phyloP scores from a whole-genome alignment of 371 early-diverging fungal species.

The Mucor circinelloides region DNA sequence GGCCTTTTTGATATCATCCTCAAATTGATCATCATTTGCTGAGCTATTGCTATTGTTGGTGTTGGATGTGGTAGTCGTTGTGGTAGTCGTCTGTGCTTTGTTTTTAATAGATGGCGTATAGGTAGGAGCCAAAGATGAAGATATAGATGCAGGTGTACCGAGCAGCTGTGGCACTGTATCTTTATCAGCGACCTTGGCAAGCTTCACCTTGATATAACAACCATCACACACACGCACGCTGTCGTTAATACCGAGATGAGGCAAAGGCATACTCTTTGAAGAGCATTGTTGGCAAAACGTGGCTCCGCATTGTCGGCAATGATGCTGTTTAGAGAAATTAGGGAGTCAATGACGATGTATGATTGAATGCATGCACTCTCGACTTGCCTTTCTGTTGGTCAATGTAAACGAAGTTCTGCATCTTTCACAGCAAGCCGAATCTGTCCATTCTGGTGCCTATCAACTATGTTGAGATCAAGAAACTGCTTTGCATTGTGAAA shows the following conservation, averaged over 20 bases:
- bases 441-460: conserved; percentile 95
- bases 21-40: conserved; percentile 55
- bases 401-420: conserved; percentile 89
- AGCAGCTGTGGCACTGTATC: conserved; percentile 16
- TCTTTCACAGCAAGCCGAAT: conserved; percentile 89
- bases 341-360: background rate
- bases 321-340: conserved; percentile 61
- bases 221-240: conserved; percentile 93
- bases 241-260: conserved; percentile 85
- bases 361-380: background rate
- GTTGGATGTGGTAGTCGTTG: conserved; percentile 6
- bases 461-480: no score
- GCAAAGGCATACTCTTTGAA: conserved; percentile 78
- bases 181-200: conserved; percentile 36
- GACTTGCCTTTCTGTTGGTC: conserved; percentile 81
- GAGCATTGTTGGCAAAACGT: conserved; percentile 93
- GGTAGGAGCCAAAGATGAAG: conserved; percentile 18
- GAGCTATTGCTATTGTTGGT: background rate
- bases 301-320: conserved; percentile 94
- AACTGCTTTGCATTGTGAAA: background rate
- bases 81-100: conserved; percentile 10
- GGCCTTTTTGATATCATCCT: conserved; percentile 86
- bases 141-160: conserved; percentile 15
- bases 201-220: conserved; percentile 75
- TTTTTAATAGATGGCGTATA: conserved; percentile 18